Evolutionary conservation across 1,284 basidiomycete species (phyloP), one percentile per base, ranked within the genome.

Genomic region (Apiotrichum siamense): DNA sequence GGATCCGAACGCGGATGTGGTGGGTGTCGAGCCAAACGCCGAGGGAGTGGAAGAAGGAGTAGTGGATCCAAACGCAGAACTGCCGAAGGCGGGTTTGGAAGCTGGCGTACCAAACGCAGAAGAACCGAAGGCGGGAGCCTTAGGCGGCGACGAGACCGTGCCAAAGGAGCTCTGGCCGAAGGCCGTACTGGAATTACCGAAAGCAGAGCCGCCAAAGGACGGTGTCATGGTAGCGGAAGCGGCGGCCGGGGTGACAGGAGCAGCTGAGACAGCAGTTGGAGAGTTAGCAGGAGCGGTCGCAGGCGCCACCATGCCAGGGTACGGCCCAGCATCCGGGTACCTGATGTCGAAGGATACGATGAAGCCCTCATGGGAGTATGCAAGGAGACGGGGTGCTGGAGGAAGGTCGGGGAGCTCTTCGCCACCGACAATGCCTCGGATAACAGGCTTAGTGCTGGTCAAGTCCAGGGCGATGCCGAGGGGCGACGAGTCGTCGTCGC

Each of bases 401-500:
- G 74, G 71, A 4, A 78, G 58, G 54, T 77, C 78, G 4, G 70
- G 62, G 10, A 67, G 66, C 36, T 75, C 75, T 18, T 73, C 70
- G 1, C 75, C 77, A 10, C 74, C 70, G 7, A 75, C 74, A 18
- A 75, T 75, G 4, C 76, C 75, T 35, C 71, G 65, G 25, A 60
- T 61, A 38, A 76, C 71, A 0, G 74, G 64, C 45, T 70, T 74
- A 0, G 64, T 62, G 17, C 72, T 71, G 1, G 76, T 76, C n/a
- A 80, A 61, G 54, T 80, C 79, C 24, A 80, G 58, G 0, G 69
- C 77, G 37, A 81, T 57, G 0, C 73, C 78, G 11, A 81, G 56
- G 0, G 77, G 75, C 3, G 73, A 72, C 0, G 76, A 76, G 54
- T 79, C 78, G 9, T 72, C 67, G 9, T 72, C 67, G 2, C 62